Conservation (phyloP, 169 alveolate species). For the Theileria annulata region DNA sequence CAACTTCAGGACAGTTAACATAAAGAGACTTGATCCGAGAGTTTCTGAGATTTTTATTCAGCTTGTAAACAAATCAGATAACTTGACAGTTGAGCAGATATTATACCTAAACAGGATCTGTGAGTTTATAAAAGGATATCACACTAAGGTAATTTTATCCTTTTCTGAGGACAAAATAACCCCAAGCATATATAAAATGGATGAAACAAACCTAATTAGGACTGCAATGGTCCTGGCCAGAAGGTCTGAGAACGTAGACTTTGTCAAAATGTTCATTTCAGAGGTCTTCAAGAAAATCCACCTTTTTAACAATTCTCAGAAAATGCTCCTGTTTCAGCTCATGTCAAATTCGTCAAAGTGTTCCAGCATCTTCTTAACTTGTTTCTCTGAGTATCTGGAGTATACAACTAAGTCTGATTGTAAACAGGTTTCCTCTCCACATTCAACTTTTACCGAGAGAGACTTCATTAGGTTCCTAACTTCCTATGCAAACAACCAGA, state of each 20-base stretch:
- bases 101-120: slow-evolving; percentile 48
- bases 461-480: slow-evolving; percentile 26
- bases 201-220: slow-evolving; percentile 35
- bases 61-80: slow-evolving; percentile 21
- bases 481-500: slow-evolving; percentile 31
- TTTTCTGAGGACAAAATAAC: slow-evolving; percentile 35
- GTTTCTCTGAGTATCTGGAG: neutral
- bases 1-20: slow-evolving; percentile 3
- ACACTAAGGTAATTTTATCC: slow-evolving; percentile 23
- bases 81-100: slow-evolving; percentile 19
- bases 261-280: slow-evolving; percentile 47
- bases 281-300: slow-evolving; percentile 21
- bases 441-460: slow-evolving; percentile 17
- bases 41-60: slow-evolving; percentile 47
- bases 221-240: slow-evolving; percentile 30
- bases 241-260: slow-evolving; percentile 37
- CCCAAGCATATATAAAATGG: slow-evolving; percentile 31
- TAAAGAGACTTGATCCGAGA: slow-evolving; percentile 24
- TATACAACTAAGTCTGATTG: neutral
- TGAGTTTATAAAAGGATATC: slow-evolving; percentile 50
- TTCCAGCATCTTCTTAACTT: slow-evolving; percentile 42
- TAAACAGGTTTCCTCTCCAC: neutral
- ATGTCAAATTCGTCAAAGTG: slow-evolving; percentile 34
- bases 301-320: slow-evolving; percentile 18
- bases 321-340: slow-evolving; percentile 27